phyloP scores from a whole-genome alignment of 1,284 basidiomycete genomes.

The Acaromyces ingoldii region DNA sequence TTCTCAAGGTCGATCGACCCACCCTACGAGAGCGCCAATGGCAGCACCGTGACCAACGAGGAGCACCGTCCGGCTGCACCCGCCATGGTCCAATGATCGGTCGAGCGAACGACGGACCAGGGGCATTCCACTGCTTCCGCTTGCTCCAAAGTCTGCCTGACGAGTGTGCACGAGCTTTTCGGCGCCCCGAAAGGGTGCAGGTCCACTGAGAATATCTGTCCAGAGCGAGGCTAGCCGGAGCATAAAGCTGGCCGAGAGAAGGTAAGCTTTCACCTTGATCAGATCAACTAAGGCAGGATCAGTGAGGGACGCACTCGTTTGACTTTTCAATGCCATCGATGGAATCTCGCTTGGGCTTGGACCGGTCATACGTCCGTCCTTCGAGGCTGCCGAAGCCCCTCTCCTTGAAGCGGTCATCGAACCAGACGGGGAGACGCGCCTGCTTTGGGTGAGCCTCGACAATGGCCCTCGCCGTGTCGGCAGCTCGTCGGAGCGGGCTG shows the following conservation, averaged over 20 bases:
- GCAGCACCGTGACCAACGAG: conserved; percentile 45
- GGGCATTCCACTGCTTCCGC: background rate
- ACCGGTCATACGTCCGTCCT: conserved; percentile 33
- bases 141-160: background rate
- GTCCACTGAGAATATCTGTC: background rate
- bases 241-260: background rate
- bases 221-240: background rate
- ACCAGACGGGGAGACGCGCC: conserved; percentile 9
- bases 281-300: background rate
- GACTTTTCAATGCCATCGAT: conserved; percentile 40
- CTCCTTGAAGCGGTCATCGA: conserved; percentile 40
- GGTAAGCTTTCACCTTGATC: background rate
- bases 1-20: background rate
- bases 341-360: conserved; percentile 24
- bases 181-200: background rate
- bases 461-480: conserved; percentile 16
- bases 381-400: conserved; percentile 41
- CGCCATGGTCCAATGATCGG: background rate
- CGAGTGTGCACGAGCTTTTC: too few species aligned
- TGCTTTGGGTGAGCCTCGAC: conserved; percentile 8
- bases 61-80: conserved; percentile 22
- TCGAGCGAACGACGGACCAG: too few species aligned
- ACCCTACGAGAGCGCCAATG: conserved; percentile 32
- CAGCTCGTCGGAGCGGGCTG: conserved; percentile 35
- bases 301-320: conserved; percentile 11